These are phyloP conservation scores for Paraconiothyrium brasiliense DNA, from an alignment of 2,329 filamentous ascomycete genomes.

Conservation along the genomic window DNA sequence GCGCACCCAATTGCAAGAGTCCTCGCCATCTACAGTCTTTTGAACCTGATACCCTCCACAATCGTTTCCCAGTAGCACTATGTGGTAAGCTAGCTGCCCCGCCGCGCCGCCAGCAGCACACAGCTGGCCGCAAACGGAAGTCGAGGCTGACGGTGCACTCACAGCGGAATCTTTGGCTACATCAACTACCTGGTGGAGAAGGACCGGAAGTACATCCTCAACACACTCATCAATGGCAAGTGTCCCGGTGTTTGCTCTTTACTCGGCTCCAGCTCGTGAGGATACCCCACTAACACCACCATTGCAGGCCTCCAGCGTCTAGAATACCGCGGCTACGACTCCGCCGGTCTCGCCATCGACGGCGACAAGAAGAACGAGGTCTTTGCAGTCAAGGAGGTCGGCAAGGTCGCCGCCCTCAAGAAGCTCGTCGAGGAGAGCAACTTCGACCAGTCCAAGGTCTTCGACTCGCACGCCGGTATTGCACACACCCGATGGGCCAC, in stretches of 20 bases:
- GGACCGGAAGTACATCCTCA: constrained; percentile 94
- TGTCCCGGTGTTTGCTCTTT: constrained; percentile 28
- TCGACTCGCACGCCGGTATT: constrained; percentile 98
- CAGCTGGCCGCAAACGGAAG: constrained; percentile 20
- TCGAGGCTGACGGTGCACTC: constrained; percentile 29
- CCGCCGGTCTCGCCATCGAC: constrained; percentile 92
- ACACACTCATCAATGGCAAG: constrained; percentile 95
- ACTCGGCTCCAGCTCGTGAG: not conserved
- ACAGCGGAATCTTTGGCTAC: constrained; percentile 95
- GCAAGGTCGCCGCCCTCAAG: constrained; percentile 97
- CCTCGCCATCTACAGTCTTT: constrained; percentile 40
- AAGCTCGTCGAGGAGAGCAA: constrained; percentile 86
- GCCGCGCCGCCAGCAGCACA: constrained; percentile 15
- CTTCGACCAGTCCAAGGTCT: constrained; percentile 88
- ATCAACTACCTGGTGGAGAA: constrained; percentile 99
- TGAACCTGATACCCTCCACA: constrained; percentile 32
- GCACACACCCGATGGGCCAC: constrained; percentile 99
- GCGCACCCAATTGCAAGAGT: constrained; percentile 23
- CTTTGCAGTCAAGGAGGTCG: constrained; percentile 97
- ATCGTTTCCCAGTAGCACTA: constrained; percentile 43
- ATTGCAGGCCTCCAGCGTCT: constrained; percentile 84
- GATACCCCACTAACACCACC: constrained; percentile 34
- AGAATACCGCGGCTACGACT: constrained; percentile 99
- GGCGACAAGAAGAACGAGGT: constrained; percentile 99
- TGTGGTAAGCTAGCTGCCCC: constrained; percentile 50